Base-by-base conservation (phyloP, 2,329 filamentous ascomycete genomes). In the Lomentospora prolificans region DNA sequence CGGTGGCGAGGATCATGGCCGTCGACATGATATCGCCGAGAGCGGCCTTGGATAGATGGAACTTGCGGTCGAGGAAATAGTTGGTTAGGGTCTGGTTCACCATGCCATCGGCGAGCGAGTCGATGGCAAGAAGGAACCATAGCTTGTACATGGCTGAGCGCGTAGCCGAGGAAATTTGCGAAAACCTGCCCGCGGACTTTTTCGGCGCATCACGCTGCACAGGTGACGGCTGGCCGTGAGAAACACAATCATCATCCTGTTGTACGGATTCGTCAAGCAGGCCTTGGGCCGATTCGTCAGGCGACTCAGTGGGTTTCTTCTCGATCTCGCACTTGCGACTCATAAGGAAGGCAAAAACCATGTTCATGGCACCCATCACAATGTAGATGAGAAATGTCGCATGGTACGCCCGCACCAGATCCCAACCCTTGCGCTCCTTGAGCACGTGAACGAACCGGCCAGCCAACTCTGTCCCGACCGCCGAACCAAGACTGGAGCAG, bases 41-140 rank as follows among this genome's bases (percentile, higher is more conserved):
- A 0, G 74, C 74, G 2, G 81, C 75, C 64, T 86, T 82, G 28
- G 71, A 61, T 0, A 79, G 67, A 54, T 77, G 68, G 61, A 83
- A 84, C 57, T 80, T 82, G 50, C 67, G 63, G 59, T 81, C 77
- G 55, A 83, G 69, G 66, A 77, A 84, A 63, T 83, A 84, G 9
- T 75, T 79, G 0, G 80, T 84, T 28, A 82, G 61, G 1, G 78
- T 73, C 61, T 79, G 77, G 3, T 72, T 74, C n/a, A 78, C 75
- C 80, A 86, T 86, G 24, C 83, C 82, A 61, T 86, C 82, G 12
- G 83, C 81, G 8, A 86, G 71, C 2, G 81, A 82, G 66, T 87
- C 84, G 24, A 86, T 71, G 22, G 78, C 75, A 8, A 87, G 73
- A 6, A 87, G 74, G 57, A 84, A 77, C 81, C 83, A 86, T 3